Base-by-base conservation (phyloP, 2,329 filamentous ascomycete genomes). In the Lachnellula cervina region DNA sequence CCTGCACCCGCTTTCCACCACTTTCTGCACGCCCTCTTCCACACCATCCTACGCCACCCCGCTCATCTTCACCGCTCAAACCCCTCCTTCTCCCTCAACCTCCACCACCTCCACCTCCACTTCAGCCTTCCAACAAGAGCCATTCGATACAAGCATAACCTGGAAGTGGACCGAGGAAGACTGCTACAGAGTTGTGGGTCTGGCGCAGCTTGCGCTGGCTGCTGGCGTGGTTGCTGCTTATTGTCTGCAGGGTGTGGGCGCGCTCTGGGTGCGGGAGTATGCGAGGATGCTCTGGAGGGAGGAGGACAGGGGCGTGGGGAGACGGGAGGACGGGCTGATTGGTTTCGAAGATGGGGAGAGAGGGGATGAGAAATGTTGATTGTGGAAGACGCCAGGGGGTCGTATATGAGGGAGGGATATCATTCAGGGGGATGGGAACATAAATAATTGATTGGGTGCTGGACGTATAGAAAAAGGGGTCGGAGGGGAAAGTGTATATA, bases 261-360 rank as follows among this genome's bases (percentile, higher is more conserved):
- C 65, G 6, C 28, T 65, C n/a, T 51, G 57, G n/a, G 66, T 69
- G n/a, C 54, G 64, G 45, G 64, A 63, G 16, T 68, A 65, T 52
- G 66, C 65, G 48, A 63, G 56, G 47, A 57, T 43, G 28, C 37
- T 68, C 1, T 60, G 59, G 59, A 25, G 57, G 25, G 56, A 52
- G 37, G 64, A 66, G 44, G 50, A 54, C 34, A 54, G 50, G 54
- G 55, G 61, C 7, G 60, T 60, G 35, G 55, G 17, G 17, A 37
- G 28, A 32, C 28, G 11, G 28, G 28, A 32, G 28, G 28, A 8
- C 8, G 28, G 28, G 28, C 28, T 32, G 28, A 32, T 32, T 32
- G 8, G 8, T 11, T 32, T 32, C 9, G 28, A 32, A 8, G 28
- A 32, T 32, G 9, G 8, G 28, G 8, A 32, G 28, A 32, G 8